Evolutionary conservation across 2,329 filamentous ascomycete species (phyloP).

Genomic region (Colletotrichum tabaci): DNA sequence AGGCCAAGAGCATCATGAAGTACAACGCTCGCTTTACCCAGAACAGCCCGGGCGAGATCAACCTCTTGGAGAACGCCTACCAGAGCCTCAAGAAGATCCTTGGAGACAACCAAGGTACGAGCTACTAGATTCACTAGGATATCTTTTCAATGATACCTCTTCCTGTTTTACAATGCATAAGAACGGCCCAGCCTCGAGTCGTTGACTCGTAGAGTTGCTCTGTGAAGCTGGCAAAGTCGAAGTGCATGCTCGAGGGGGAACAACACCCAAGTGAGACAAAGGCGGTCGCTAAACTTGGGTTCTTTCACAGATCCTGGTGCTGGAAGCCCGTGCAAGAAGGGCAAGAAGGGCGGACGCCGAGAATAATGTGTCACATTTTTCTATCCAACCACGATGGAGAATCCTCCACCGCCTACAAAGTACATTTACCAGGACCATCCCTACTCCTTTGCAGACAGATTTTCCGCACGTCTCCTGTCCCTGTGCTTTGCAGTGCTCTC

Average conservation of each 20-base stretch:
- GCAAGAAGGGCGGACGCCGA: constrained; percentile 13
- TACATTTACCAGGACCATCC: no score
- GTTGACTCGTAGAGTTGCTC: no score
- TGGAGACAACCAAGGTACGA: constrained; percentile 17
- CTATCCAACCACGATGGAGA: no score
- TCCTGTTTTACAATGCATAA: background rate
- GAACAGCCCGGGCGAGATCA: constrained; percentile 61
- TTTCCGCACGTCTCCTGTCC: no score
- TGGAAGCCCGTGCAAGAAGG: constrained; percentile 28
- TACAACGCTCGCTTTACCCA: constrained; percentile 71
- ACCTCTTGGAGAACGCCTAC: constrained; percentile 54
- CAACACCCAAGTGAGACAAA: constrained; percentile 23
- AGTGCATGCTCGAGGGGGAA: background rate
- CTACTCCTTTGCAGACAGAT: no score
- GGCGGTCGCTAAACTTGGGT: constrained; percentile 29
- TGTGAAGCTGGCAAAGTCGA: background rate
- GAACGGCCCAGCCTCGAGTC: background rate
- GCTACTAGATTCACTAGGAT: constrained; percentile 31
- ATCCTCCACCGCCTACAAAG: no score
- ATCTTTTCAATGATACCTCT: background rate
- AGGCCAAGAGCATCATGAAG: constrained; percentile 66
- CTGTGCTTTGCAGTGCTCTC: no score
- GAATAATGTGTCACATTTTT: constrained; percentile 2
- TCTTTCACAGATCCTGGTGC: background rate
- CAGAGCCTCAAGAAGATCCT: constrained; percentile 29